Evolutionary conservation across 2,329 filamentous ascomycete genomes (phyloP), one percentile per base, ranked within the genome.

Genomic region (Talaromyces verruculosus): DNA sequence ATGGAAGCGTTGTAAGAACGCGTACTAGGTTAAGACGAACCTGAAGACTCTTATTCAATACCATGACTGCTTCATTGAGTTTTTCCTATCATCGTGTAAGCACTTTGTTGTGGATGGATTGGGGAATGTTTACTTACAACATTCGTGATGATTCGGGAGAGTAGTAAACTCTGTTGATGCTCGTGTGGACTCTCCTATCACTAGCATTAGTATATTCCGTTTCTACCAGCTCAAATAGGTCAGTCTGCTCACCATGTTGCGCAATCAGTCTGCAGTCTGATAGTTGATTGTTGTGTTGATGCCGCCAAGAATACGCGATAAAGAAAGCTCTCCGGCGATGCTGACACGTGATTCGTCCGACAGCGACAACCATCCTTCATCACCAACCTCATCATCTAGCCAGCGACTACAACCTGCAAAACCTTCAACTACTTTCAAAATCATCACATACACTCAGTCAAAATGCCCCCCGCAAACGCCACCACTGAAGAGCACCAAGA

Each of bases 101-200:
- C 17, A 30, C 17, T 57, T 28, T 43, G 11, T 11, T 17, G 25
- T 30, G 25, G 13, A n/a, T 30, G 22, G 8, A 43, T n/a, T 33
- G 28, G 35, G 10, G 22, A 43, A 37, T 57, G 25, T 49, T 35
- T 66, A 25, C 30, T 51, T 86, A 98, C 94, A 75, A 98, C 93
- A 75, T 99, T 99, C 76, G 90, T 95, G 81, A 97, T 96, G 81
- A 99, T 97, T 68, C 95, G 92, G 25, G 92, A 95, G 55, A 98
- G 87, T 73, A 99, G 85, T 63, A 97, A 84, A 74, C 91, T 96
- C 84, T 99, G 94, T 83, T 98, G 95, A 72, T 98, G 93, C 78
- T 98, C 95, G 76, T 99, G 95, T 45, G 95, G 95, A 74, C 92
- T 97, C 79, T 99, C 95, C 94, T 89, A 64, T 51, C 37, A 8